phyloP scores from a whole-genome alignment of 345 rosid genomes.

The Eucalyptus fibrosa region DNA sequence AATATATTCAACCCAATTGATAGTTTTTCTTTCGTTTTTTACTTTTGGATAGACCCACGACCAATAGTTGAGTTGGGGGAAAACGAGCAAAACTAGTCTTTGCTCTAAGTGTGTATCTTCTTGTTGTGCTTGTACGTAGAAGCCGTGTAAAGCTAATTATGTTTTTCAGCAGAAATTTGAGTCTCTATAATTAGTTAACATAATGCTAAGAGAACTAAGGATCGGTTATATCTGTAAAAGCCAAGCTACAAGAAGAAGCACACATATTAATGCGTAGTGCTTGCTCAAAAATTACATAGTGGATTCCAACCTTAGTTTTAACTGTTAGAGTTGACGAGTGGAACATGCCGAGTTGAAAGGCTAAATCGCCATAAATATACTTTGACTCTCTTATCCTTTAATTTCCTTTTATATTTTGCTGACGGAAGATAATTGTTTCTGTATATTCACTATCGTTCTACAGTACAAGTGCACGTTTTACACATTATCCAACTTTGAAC shows the following conservation, averaged over 20 bases:
- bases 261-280: neutral
- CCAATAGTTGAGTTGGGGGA: neutral
- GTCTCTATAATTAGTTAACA: neutral
- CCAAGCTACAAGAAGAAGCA: neutral
- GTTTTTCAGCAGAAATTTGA: neutral
- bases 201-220: neutral
- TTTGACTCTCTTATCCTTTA: neutral
- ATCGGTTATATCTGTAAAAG: too few relatives aligned
- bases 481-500: neutral
- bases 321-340: neutral
- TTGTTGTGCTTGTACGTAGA: neutral
- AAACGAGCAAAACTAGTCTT: neutral
- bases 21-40: too few relatives aligned
- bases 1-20: neutral
- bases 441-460: neutral
- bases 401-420: neutral
- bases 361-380: neutral
- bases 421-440: neutral
- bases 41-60: neutral
- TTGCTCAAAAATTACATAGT: neutral
- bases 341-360: neutral
- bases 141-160: neutral
- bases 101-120: neutral
- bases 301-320: neutral
- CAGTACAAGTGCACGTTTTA: neutral